A percentile compares a stretch with the other conserved stretches of the same genome.
Evolutionary conservation across 1,284 basidiomycete genomes (phyloP).

Genomic region (Heterobasidion occidentale): DNA sequence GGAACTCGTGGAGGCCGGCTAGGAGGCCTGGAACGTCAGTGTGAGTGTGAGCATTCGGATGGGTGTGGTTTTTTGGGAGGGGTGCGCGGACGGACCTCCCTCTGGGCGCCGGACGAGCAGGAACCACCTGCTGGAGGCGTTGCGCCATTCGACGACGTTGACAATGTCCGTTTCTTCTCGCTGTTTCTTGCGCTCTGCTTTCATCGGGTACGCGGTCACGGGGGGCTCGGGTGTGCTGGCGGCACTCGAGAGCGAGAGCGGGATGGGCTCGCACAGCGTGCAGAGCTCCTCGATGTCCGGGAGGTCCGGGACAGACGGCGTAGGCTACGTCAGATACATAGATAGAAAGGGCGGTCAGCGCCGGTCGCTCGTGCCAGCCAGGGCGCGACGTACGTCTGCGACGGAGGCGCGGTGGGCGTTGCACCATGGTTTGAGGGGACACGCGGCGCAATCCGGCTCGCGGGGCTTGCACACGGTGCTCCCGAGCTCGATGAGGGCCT

Average conservation of each 20-base stretch:
- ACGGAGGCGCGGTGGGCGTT: slow-evolving; percentile 40
- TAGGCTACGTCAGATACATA: not conserved
- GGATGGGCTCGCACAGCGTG: slow-evolving; percentile 62
- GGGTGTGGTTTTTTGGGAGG: not conserved
- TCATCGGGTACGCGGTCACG: slow-evolving; percentile 84
- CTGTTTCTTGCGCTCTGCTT: slow-evolving; percentile 74
- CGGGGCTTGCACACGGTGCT: slow-evolving; percentile 86
- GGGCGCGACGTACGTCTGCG: slow-evolving; percentile 7
- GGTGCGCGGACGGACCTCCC: slow-evolving; percentile 48
- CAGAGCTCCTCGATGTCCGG: slow-evolving; percentile 75
- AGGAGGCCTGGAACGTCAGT: slow-evolving; percentile 73
- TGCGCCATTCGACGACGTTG: slow-evolving; percentile 76
- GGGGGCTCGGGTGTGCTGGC: slow-evolving; percentile 6
- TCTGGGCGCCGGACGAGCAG: slow-evolving; percentile 77
- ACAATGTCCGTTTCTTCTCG: slow-evolving; percentile 84
- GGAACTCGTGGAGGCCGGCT: slow-evolving; percentile 83
- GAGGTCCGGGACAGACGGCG: slow-evolving; percentile 11
- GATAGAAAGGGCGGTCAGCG: not conserved
- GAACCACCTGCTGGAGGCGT: slow-evolving; percentile 45
- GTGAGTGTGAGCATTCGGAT: not conserved
- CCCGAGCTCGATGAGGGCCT: slow-evolving; percentile 83
- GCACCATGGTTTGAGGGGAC: slow-evolving; percentile 68
- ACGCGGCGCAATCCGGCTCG: slow-evolving; percentile 65
- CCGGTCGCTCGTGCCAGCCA: not conserved
- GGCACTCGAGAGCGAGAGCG: slow-evolving; percentile 21